Evolutionary conservation across 495 filamentous ascomycete genomes (phyloP), one percentile per base, ranked within the genome.

Genomic region (Annulohypoxylon moriforme): DNA sequence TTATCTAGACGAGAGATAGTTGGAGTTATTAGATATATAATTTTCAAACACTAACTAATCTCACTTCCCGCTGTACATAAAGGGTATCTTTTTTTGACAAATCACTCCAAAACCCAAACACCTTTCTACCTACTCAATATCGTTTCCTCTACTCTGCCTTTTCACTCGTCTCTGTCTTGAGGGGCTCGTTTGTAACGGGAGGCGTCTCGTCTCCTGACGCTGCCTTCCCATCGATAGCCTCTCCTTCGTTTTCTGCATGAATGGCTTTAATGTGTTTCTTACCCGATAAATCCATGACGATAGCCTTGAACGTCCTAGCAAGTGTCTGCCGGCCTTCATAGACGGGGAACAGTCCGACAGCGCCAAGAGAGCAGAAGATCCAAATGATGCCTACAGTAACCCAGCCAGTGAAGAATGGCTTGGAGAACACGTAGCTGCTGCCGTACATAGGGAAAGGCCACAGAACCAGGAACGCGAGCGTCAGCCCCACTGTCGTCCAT

Each of bases 401-500:
- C 94, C 94, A 97, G 34, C 94, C 94, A 1, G 93, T 94, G 81
- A 97, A 97, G 84, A 97, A 97, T 49, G 86, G 85, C 82, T 93
- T 94, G 77, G 88, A 92, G 82, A 97, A 97, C 38, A 97, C 86
- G 75, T 98, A 98, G 20, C 87, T 88, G 6, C 85, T 84, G 7
- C 93, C 95, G 76, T 96, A 98, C 89, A 98, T 89, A 1, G 95
- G 95, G 85, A 97, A 96, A 8, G 95, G 95, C 95, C 95, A 98
- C 52, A 97, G 86, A 20, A 98, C 84, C 2, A 98, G 79, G 60
- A 98, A 81, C 7, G 88, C 86, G 0, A 97, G 65, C 0, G 94
- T 94, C 83, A 97, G 85, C 72, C 88, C 81, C 22, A 91, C 84
- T 0, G 94, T 97, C 70, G 92, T 85, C 5, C 83, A 87, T 71